phyloP scores from a whole-genome alignment of 768 basidiomycete species.

The Trametopsis cervina region DNA sequence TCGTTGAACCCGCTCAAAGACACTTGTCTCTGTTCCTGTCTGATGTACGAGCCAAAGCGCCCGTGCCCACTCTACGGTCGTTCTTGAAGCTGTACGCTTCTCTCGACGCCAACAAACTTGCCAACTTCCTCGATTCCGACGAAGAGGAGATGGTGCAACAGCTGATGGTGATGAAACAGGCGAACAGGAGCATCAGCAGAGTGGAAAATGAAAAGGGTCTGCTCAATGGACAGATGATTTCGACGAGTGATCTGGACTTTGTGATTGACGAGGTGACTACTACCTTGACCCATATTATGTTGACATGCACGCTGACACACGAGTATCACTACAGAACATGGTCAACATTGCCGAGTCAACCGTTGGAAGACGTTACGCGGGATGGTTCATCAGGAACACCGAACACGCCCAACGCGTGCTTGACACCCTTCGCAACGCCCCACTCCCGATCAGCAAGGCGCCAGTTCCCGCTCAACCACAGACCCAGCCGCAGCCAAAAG shows the following conservation, averaged over 20 bases:
- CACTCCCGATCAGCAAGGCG: constrained; percentile 34
- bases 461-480: constrained; percentile 15
- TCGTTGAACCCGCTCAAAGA: constrained; percentile 71
- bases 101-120: constrained; percentile 85
- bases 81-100: constrained; percentile 95
- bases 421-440: constrained; percentile 62
- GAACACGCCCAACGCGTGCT: constrained; percentile 85
- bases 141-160: constrained; percentile 95
- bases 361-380: constrained; percentile 86
- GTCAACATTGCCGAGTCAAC: constrained; percentile 95
- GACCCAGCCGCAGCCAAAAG: constrained; percentile 5
- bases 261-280: constrained; percentile 81
- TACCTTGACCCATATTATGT: background rate
- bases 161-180: constrained; percentile 94
- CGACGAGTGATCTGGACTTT: constrained; percentile 93
- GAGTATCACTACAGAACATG: constrained; percentile 61
- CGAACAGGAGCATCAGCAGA: constrained; percentile 69
- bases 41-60: constrained; percentile 68
- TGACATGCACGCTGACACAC: background rate
- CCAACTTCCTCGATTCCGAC: constrained; percentile 83
- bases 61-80: constrained; percentile 80
- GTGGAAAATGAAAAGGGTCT: constrained; percentile 43
- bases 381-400: constrained; percentile 96
- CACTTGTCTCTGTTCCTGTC: constrained; percentile 82
- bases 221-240: constrained; percentile 80